phyloP scores from a whole-genome alignment of 306 rosid genomes.

The Crotalaria pallida region DNA sequence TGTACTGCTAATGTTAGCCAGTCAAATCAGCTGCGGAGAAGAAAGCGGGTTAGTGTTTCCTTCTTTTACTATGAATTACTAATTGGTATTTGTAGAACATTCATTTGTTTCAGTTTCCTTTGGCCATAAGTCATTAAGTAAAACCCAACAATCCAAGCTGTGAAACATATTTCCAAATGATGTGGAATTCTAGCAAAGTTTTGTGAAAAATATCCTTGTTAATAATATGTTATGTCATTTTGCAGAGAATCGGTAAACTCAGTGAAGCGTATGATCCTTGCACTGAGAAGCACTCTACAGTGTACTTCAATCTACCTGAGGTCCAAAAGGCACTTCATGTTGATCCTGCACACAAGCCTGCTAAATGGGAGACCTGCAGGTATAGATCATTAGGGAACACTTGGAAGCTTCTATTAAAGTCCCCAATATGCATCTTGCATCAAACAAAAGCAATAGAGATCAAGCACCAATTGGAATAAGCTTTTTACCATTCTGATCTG shows the following conservation, averaged over 20 bases:
- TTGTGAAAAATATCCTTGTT: constrained; percentile 3
- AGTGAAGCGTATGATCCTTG: constrained; percentile 77
- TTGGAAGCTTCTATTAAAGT: constrained; percentile 2
- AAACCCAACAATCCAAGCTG: neutral
- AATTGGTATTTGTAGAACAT: neutral
- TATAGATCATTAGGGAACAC: constrained; percentile 19
- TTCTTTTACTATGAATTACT: neutral
- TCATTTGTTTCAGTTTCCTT: neutral
- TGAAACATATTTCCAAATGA: neutral
- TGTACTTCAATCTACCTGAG: constrained; percentile 73
- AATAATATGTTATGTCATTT: constrained; percentile 21
- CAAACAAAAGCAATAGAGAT: neutral
- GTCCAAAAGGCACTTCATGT: constrained; percentile 75
- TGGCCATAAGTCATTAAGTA: neutral
- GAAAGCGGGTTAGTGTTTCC: constrained; percentile 53
- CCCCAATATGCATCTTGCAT: neutral
- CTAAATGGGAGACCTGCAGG: constrained; percentile 84
- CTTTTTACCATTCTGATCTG: neutral
- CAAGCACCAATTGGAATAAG: neutral
- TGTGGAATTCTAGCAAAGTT: neutral
- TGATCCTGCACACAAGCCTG: constrained; percentile 50
- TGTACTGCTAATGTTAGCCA: constrained; percentile 50
- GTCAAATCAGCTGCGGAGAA: constrained; percentile 45
- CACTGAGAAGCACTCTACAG: constrained; percentile 57
- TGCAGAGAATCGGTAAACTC: constrained; percentile 50